Evolutionary conservation across 139 green algal genomes (phyloP).

Genomic region (Trebouxia sp.): DNA sequence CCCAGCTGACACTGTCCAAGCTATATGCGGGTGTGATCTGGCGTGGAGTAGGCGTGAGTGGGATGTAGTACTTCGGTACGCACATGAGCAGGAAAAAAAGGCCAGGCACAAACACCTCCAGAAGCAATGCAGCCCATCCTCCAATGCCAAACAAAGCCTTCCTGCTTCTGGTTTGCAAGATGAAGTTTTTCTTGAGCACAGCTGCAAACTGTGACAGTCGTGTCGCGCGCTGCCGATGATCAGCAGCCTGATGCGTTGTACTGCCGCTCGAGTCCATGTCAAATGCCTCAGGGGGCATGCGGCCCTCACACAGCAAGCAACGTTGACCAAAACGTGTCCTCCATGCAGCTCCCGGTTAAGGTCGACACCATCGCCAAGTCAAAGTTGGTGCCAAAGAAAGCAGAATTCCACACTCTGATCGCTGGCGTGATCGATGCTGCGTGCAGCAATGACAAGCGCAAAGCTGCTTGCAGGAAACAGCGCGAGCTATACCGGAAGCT

Average conservation of each 20-base stretch:
- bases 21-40: conserved; percentile 40
- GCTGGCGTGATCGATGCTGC: no score
- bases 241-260: neutral
- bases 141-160: conserved; percentile 44
- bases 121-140: conserved; percentile 42
- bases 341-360: no score
- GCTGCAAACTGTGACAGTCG: conserved; percentile 49
- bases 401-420: no score
- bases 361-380: no score
- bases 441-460: no score
- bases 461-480: no score
- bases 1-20: conserved; percentile 44
- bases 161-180: conserved; percentile 49
- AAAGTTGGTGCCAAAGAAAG: no score
- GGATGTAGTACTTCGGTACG: conserved; percentile 74
- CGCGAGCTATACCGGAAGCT: no score
- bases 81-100: conserved; percentile 64
- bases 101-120: conserved; percentile 47
- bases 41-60: conserved; percentile 39
- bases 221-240: neutral
- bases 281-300: conserved; percentile 1
- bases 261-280: neutral
- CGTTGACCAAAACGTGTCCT: neutral
- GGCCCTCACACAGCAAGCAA: neutral
- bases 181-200: conserved; percentile 63